Conservation (phyloP, 495 filamentous ascomycete genomes). For the Evansstolkia leycettana region DNA sequence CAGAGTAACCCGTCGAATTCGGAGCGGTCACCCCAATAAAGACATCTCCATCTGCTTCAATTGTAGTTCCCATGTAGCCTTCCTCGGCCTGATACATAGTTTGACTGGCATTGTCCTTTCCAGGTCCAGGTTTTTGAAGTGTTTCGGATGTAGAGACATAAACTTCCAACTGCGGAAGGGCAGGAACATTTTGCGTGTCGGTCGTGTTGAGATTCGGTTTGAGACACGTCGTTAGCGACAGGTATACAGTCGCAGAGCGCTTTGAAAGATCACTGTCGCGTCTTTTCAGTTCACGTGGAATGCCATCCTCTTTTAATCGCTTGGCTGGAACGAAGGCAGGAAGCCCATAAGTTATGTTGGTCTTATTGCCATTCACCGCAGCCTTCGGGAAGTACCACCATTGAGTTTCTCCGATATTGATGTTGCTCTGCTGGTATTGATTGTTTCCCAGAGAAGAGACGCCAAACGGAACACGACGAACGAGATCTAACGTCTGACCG, state of each 20-base stretch:
- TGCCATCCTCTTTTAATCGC: neutral
- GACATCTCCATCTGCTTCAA: constrained; percentile 41
- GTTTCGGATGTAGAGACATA: constrained; percentile 57
- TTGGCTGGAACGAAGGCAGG: constrained; percentile 20
- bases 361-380: constrained; percentile 23
- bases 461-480: constrained; percentile 44
- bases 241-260: constrained; percentile 45
- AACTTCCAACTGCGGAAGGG: constrained; percentile 59
- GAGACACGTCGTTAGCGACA: constrained; percentile 70
- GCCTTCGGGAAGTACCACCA: constrained; percentile 42
- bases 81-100: constrained; percentile 30
- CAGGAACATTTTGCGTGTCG: constrained; percentile 7
- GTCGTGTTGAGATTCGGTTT: constrained; percentile 46
- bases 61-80: constrained; percentile 42
- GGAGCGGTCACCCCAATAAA: constrained; percentile 68
- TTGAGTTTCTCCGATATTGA: constrained; percentile 44
- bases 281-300: constrained; percentile 14
- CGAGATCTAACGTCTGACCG: constrained; percentile 42
- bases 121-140: constrained; percentile 58
- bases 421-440: constrained; percentile 36
- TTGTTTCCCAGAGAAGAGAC: constrained; percentile 50
- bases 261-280: constrained; percentile 8
- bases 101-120: constrained; percentile 26
- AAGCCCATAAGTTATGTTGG: constrained; percentile 18
- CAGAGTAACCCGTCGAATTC: constrained; percentile 40